phyloP scores from a whole-genome alignment of 345 rosid genomes.

The Dipteronia sinensis region DNA sequence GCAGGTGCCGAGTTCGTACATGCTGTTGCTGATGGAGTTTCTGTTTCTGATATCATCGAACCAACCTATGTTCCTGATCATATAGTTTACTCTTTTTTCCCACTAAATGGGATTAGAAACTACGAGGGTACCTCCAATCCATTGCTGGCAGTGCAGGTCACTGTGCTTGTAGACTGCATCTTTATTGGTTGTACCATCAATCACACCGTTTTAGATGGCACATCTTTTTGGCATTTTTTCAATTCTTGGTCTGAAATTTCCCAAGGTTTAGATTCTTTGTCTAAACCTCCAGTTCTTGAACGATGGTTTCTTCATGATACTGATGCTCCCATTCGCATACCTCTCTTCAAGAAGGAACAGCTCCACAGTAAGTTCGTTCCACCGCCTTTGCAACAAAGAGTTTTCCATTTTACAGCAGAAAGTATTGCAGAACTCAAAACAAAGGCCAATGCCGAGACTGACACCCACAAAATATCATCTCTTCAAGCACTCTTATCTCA shows the following conservation, averaged over 20 bases:
- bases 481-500: conserved; percentile 49
- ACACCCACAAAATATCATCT: conserved; percentile 32
- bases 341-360: not conserved
- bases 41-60: conserved; percentile 25
- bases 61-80: conserved; percentile 32
- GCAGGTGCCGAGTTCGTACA: conserved; percentile 36
- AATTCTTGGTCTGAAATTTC: conserved; percentile 47
- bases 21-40: conserved; percentile 29
- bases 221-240: conserved; percentile 47
- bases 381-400: conserved; percentile 13
- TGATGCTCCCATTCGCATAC: conserved; percentile 21
- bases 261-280: conserved; percentile 6
- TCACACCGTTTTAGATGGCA: conserved; percentile 39
- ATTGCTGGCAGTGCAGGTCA: conserved; percentile 45
- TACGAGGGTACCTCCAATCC: conserved; percentile 34
- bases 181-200: conserved; percentile 45
- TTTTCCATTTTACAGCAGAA: conserved; percentile 39
- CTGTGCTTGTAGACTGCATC: conserved; percentile 46
- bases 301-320: conserved; percentile 16
- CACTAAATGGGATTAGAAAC: conserved; percentile 37
- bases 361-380: not conserved
- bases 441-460: conserved; percentile 38
- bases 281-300: conserved; percentile 20
- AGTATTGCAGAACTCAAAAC: conserved; percentile 42
- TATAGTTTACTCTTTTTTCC: conserved; percentile 38